Percentiles rank a stretch among this genome's conserved stretches.
Evolutionary conservation across 768 basidiomycete species (phyloP).

Genomic region (Royoungia palumana): DNA sequence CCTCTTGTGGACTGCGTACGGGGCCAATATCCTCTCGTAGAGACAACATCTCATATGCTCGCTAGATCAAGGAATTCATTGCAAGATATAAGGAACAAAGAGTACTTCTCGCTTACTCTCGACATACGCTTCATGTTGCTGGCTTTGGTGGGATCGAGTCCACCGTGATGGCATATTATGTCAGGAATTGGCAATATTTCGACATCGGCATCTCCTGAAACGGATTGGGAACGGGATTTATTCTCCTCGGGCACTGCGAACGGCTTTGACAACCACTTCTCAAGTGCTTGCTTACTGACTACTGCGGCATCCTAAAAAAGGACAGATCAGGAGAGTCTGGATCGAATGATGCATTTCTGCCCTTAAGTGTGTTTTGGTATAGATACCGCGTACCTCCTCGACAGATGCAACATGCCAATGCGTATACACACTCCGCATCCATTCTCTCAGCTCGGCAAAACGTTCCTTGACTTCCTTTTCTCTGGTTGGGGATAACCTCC

Average conservation of each 20-base stretch:
- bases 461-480: slow-evolving; percentile 37
- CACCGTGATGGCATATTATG: slow-evolving; percentile 61
- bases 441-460: slow-evolving; percentile 51
- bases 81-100: not conserved
- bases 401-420: slow-evolving; percentile 53
- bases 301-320: slow-evolving; percentile 51
- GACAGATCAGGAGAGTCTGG: slow-evolving; percentile 14
- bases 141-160: slow-evolving; percentile 58
- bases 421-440: slow-evolving; percentile 58
- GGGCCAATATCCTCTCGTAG: slow-evolving; percentile 49
- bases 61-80: slow-evolving; percentile 7
- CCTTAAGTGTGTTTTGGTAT: slow-evolving; percentile 2
- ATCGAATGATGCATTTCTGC: slow-evolving; percentile 5
- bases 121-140: slow-evolving; percentile 66
- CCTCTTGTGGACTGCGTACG: slow-evolving; percentile 43
- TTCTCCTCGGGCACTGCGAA: slow-evolving; percentile 21
- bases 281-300: slow-evolving; percentile 57
- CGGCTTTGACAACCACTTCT: slow-evolving; percentile 53
- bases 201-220: slow-evolving; percentile 15
- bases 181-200: slow-evolving; percentile 36
- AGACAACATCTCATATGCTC: slow-evolving; percentile 25
- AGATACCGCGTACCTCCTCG: slow-evolving; percentile 42
- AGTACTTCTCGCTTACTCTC: slow-evolving; percentile 36
- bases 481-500: slow-evolving; percentile 32
- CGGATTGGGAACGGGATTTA: slow-evolving; percentile 17